Percentiles rank a stretch among this genome's conserved stretches.
phyloP scores from a whole-genome alignment of 2,329 filamentous ascomycete species.

The Sclerotinia glacialis region DNA sequence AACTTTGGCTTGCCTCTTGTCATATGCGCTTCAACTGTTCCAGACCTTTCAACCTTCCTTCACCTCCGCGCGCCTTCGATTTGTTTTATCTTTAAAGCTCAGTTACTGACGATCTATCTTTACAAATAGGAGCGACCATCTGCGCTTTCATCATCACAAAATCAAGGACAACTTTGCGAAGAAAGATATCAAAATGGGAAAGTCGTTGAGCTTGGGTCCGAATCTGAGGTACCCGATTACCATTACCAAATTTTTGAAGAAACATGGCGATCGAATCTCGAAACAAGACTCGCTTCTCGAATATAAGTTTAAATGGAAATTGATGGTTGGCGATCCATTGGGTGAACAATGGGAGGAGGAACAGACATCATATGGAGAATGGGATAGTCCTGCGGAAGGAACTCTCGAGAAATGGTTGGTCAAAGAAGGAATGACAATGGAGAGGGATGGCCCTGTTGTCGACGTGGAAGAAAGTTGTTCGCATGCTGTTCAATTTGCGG shows the following conservation, averaged over 20 bases:
- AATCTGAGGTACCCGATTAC: conserved; percentile 89
- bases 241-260: conserved; percentile 78
- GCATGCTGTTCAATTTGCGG: conserved; percentile 87
- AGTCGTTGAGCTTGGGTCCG: conserved; percentile 52
- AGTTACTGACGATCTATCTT: conserved; percentile 25
- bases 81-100: conserved; percentile 7
- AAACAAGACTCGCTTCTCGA: conserved; percentile 77
- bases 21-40: neutral
- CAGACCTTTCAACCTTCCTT: neutral
- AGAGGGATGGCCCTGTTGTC: conserved; percentile 57
- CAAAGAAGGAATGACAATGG: conserved; percentile 61
- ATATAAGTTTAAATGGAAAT: conserved; percentile 80
- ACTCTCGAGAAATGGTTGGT: conserved; percentile 75
- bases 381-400: conserved; percentile 81
- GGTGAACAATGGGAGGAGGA: conserved; percentile 63
- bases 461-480: conserved; percentile 88
- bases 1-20: conserved; percentile 2
- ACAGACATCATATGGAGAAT: conserved; percentile 70
- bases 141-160: conserved; percentile 38
- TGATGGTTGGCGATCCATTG: conserved; percentile 67
- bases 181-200: conserved; percentile 44
- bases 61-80: neutral
- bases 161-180: conserved; percentile 27
- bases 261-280: conserved; percentile 69
- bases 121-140: conserved; percentile 23